Base-by-base conservation (phyloP, 2,329 filamentous ascomycete species). In the Colletotrichum shisoi region DNA sequence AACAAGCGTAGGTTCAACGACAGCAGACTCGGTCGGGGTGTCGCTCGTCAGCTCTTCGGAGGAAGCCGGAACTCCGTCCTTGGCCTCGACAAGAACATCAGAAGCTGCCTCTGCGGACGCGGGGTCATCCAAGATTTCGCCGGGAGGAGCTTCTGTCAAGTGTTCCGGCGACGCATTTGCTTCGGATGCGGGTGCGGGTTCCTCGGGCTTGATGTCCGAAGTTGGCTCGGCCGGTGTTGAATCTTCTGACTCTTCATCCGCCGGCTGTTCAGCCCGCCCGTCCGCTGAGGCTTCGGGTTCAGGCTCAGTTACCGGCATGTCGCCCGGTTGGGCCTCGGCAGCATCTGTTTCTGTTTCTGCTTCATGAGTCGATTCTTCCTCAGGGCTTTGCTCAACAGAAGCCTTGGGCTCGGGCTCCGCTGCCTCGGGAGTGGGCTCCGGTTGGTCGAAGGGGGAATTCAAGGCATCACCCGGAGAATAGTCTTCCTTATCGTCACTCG, bases 1-100 rank as follows among this genome's bases (percentile, higher is more conserved):
- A 27, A 44, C 42, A 48, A 52, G 49, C 40, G 60, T 49, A 52
- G 62, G 8, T 19, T 69, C 67, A 31, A 69, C 66, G n/a, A 67
- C 65, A 46, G 69, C 57, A 7, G 69, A n/a, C 4, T 44, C 58
- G 2, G 49, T 21, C 15, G 52, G 7, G 11, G 56, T 7, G 27
- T 71, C 69, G 4, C 60, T 61, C 4, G 44, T 21, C 12, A 49
- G 40, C 17, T 46, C 42, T 24, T 52, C 17, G 9, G 49, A 34
- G 13, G 49, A 52, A 37, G 49, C 49, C 9, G 49, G n/a, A 12
- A 13, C 31, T 13, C 31, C 21, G 7, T 24, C 31, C 17, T 15
- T 9, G 4, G 27, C 27, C n/a, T 40, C 61, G 11, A 19, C 19
- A 24, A 17, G 27, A 8, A 53, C 49, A 13, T 52, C 57, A 15